These are phyloP conservation scores for Cordia subcordata DNA, from an alignment of 257 asterid species.

Conservation along the genomic window DNA sequence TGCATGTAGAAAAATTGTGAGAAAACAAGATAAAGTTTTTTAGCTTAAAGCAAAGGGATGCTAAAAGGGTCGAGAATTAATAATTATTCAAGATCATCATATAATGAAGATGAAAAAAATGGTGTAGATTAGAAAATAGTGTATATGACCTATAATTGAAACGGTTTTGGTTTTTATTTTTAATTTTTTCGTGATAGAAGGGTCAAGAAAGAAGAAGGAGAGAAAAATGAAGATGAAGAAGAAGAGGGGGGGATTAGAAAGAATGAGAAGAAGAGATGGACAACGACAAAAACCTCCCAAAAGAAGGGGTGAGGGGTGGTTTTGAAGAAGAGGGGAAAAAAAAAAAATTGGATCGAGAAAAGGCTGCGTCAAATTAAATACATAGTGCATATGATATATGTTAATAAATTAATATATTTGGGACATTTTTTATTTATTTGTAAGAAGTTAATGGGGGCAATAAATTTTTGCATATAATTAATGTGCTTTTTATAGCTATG, in stretches of 20 bases:
- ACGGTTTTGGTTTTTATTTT: no score
- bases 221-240: constrained; percentile 6
- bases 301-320: constrained; percentile 13
- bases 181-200: constrained; percentile 7
- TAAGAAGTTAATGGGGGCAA: background rate
- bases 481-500: background rate
- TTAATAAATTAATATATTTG: no score
- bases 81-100: background rate
- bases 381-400: no score
- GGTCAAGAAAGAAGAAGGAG: constrained; percentile 3
- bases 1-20: constrained; percentile 13
- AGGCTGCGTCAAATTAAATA: no score
- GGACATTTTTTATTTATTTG: no score
- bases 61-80: no score
- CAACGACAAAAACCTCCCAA: constrained; percentile 36
- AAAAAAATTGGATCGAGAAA: background rate
- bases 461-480: no score
- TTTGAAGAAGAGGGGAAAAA: no score
- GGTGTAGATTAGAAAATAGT: constrained; percentile 5
- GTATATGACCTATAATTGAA: constrained; percentile 1
- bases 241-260: constrained; percentile 12
- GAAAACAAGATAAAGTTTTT: constrained; percentile 6
- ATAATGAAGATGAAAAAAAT: background rate
- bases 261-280: constrained; percentile 28
- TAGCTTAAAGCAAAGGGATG: no score